phyloP scores from a whole-genome alignment of 208 protist species.

The Leishmania martiniquensis region DNA sequence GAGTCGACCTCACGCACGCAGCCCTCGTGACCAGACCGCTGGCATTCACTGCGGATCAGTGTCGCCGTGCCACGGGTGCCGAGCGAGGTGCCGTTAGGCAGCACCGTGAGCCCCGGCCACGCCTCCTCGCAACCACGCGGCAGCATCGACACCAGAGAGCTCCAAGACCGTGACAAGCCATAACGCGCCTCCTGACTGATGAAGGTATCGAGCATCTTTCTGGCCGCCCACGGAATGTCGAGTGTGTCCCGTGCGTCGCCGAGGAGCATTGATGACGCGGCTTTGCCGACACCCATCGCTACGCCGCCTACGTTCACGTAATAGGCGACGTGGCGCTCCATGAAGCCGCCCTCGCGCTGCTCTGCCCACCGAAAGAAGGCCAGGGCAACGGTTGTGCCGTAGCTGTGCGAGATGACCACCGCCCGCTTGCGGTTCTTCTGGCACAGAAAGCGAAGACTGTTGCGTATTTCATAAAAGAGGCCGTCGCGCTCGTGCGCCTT shows the following conservation, averaged over 20 bases:
- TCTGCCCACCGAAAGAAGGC: constrained; percentile 92
- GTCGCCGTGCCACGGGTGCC: constrained; percentile 31
- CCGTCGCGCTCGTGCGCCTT: constrained; percentile 81
- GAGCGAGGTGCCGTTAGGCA: constrained; percentile 66
- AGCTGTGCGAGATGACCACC: constrained; percentile 91
- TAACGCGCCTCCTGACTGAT: constrained; percentile 67
- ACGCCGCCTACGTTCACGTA: constrained; percentile 89
- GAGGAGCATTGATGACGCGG: constrained; percentile 70
- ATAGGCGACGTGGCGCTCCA: constrained; percentile 84
- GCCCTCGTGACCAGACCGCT: constrained; percentile 51
- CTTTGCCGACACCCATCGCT: constrained; percentile 82
- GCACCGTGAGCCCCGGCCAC: constrained; percentile 44
- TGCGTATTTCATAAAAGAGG: constrained; percentile 80
- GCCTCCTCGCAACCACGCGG: constrained; percentile 64
- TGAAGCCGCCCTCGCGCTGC: constrained; percentile 67
- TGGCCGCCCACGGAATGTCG: constrained; percentile 59
- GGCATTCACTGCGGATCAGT: constrained; percentile 48
- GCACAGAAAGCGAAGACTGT: constrained; percentile 68
- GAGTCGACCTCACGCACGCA: constrained; percentile 40
- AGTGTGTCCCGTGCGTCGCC: constrained; percentile 90
- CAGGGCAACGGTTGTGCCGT: constrained; percentile 78
- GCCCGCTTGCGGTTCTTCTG: constrained; percentile 71
- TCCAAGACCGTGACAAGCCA: constrained; percentile 73
- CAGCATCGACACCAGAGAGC: constrained; percentile 74
- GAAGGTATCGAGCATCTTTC: constrained; percentile 79